Base-by-base conservation (phyloP, 2,329 filamentous ascomycete genomes). In the Penicillium sp. region DNA sequence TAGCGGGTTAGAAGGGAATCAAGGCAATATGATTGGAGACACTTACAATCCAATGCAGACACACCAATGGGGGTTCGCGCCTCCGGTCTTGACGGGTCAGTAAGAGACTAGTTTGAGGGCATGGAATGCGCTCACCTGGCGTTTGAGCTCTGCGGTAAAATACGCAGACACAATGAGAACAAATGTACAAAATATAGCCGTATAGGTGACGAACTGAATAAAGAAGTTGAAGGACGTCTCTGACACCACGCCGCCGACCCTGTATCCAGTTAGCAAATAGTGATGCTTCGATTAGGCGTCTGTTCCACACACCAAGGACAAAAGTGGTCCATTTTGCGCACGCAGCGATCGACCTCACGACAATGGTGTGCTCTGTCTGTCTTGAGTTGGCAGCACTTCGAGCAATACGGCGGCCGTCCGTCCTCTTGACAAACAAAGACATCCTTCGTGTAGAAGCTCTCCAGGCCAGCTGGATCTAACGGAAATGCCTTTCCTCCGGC, bases 171-270 rank as follows among this genome's bases (percentile, higher is more conserved):
- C 76, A 20, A 83, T 79, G 43, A 95, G 70, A 8, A 80, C 71
- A 50, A 88, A 80, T 2, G 75, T 68, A 57, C 85, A 89, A 59
- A 85, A 88, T 3, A 89, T 60, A 4, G 81, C 73, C 1, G 83
- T 83, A 66, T 93, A 95, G 38, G 81, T 78, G 13, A 84, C 83
- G 64, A 96, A 95, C 58, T 96, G 93, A 9, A 90, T 75, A 64
- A 98, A 97, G 70, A 89, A 96, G 62, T 96, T 96, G 74, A 92
- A 91, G 2, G 86, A 76, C 1, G 83, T 90, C 67, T 96, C 91
- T 0, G 84, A 87, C 8, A 98, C 84, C 57, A 95, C 88, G 20
- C 92, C 93, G 3, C 92, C 92, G n/a, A 95, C 91, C 87, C 87
- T 80, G 43, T 12, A 43, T 25, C 25, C 24, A 28, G 46, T 58